Evolutionary conservation across 2,329 filamentous ascomycete genomes (phyloP), one percentile per base, ranked within the genome.

Genomic region (Coleophoma cylindrospora): DNA sequence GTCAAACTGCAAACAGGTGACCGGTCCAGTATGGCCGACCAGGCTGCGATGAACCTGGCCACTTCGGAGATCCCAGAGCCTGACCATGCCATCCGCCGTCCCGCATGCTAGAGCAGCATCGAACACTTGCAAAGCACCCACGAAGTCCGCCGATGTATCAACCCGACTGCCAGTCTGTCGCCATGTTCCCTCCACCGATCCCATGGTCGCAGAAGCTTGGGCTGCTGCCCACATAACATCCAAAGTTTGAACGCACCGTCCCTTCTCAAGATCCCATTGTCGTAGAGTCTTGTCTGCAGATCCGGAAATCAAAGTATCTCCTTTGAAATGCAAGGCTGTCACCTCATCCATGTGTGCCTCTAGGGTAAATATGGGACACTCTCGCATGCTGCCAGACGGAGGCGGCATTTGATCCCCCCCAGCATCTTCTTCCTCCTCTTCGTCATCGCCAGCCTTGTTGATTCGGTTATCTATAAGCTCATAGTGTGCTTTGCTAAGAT

Each of bases 221-320:
- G 94, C 91, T 4, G 94, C 91, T 10, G 94, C 94, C 94, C 94
- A 99, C 67, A 99, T 87, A 7, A 99, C 92, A 69, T 99, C 94
- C 45, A 99, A 75, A 3, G 94, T 99, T 70, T 99, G 94, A 48
- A 99, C 89, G 68, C 94, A 97, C 45, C 94, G 87, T n/a, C 94
- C 94, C 67, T 91, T 96, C 62, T 92, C 89, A 45, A 99, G 77
- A 73, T 99, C 94, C 94, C 94, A 99, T 68, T 99, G 94, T 41
- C 94, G 85, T 49, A 99, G 75, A 1, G 94, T 99, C 76, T 99
- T 99, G 72, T 99, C 94, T 1, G 94, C 87, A 8, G 92, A 97
- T 12, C 94, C 94, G 2, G 94, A 99, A 33, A 99, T 91, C 14
- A 99, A 79, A 0, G 89, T 91, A 58, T 96, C 86, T 49, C 89